Evolutionary conservation across 2,329 filamentous ascomycete genomes (phyloP), one percentile per base, ranked within the genome.

Genomic region (Clonostachys rhizophaga): DNA sequence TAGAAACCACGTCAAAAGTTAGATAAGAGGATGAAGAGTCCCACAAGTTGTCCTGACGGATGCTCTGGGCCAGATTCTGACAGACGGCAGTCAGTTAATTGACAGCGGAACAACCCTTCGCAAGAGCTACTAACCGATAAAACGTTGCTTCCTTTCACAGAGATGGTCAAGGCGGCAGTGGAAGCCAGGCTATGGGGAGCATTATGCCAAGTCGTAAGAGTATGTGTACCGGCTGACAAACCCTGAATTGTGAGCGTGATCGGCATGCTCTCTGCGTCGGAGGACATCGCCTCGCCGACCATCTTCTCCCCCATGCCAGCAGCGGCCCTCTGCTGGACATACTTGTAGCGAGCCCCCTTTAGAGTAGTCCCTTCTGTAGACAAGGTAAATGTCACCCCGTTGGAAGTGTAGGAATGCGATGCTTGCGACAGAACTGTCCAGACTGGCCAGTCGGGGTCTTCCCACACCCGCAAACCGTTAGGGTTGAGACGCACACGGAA

Each of bases 1-100:
- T 48, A 1, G 52, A 49, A 4, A 53, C 54, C 2, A 52, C 52
- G 11, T n/a, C 14, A 45, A 65, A 62, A 0, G 44, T 54, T 12
- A 61, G 33, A 36, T 61, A 61, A 2, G 60, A 63, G 12, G 52
- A 48, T 9, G 55, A 55, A 11, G 61, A 44, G 35, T 63, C 55
- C 59, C 60, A 65, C 14, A 64, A 55, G 43, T 61, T 64, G 47
- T 62, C 20, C 18, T 18, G 14, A 39, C 36, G 36, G n/a, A 39
- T 18, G 14, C 14, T 39, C 17, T 39, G 36, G 36, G 36, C 36
- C 14, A 39, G 7, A 39, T 39, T 14, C 36, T 39, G 36, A n/a
- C 10, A 4, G 24, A 30, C 9, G 24, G 9, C 24, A 9, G 9
- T 30, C 9, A 30, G 24, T 5, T 10, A 30, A 9, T 30, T 30